Percentiles rank a stretch among this genome's conserved stretches.
These are phyloP conservation scores for Solanum bulbocastanum DNA, from an alignment of 257 asterid species.

Conservation along the genomic window DNA sequence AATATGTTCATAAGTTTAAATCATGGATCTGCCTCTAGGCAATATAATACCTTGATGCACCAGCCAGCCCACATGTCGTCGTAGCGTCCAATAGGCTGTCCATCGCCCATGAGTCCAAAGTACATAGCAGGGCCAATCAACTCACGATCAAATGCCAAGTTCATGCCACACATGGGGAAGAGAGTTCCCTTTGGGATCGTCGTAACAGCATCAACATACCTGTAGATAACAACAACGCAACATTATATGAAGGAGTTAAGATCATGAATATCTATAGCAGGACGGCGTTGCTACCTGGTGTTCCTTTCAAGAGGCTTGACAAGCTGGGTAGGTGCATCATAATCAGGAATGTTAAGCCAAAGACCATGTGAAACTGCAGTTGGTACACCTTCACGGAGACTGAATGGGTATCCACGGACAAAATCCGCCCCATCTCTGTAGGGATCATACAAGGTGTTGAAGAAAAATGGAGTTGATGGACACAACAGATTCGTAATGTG, in stretches of 20 bases:
- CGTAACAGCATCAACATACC: constrained; percentile 59
- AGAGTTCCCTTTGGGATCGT: constrained; percentile 62
- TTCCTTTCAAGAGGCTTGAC: constrained; percentile 68
- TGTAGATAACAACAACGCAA: background rate
- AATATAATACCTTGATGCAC: constrained; percentile 42
- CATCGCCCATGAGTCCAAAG: constrained; percentile 74
- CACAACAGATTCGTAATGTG: constrained; percentile 44
- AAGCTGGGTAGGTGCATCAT: constrained; percentile 63
- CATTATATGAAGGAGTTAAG: background rate
- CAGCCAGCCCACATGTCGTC: constrained; percentile 84
- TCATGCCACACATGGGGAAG: constrained; percentile 77
- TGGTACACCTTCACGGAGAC: constrained; percentile 53
- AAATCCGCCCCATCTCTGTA: constrained; percentile 50
- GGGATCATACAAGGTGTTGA: constrained; percentile 59
- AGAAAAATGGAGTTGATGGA: constrained; percentile 53
- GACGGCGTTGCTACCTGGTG: constrained; percentile 15
- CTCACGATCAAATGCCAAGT: constrained; percentile 48
- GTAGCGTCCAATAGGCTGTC: constrained; percentile 65
- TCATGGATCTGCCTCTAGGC: background rate
- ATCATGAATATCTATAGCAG: background rate
- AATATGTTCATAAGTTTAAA: background rate
- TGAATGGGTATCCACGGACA: constrained; percentile 64
- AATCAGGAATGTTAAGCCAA: constrained; percentile 63
- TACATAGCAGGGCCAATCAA: constrained; percentile 69
- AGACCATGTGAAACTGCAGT: constrained; percentile 68